Evolutionary conservation across 2,329 filamentous ascomycete species (phyloP).

Genomic region (Stachybotrys echinatus): DNA sequence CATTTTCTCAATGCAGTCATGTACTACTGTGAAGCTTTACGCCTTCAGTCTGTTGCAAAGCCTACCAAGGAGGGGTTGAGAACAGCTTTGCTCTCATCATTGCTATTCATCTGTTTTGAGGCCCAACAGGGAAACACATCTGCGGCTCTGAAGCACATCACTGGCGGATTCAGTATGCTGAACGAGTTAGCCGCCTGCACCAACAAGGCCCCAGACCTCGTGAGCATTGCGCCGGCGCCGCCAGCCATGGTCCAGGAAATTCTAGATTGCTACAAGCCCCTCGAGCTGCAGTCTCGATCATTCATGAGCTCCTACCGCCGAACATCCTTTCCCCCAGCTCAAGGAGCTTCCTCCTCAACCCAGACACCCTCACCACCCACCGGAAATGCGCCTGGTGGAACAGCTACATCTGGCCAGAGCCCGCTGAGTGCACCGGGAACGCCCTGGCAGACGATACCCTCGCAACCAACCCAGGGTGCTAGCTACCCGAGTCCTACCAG

Average conservation of each 20-base stretch:
- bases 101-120: conserved; percentile 37
- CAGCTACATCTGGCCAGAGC: conserved; percentile 8
- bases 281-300: conserved; percentile 32
- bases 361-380: conserved; percentile 5
- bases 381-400: conserved; percentile 4
- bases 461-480: conserved; percentile 5
- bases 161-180: conserved; percentile 33
- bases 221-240: conserved; percentile 30
- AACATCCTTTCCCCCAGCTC: conserved; percentile 22
- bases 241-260: conserved; percentile 31
- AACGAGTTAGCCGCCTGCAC: conserved; percentile 32
- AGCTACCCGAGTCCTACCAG: conserved; percentile 28
- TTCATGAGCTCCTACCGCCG: conserved; percentile 32
- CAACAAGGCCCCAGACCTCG: conserved; percentile 26
- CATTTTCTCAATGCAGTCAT: conserved; percentile 34
- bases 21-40: conserved; percentile 36
- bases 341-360: not conserved
- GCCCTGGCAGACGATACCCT: conserved; percentile 11
- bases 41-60: conserved; percentile 29
- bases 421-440: conserved; percentile 20
- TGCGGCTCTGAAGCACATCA: conserved; percentile 33
- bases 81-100: conserved; percentile 31
- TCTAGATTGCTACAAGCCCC: conserved; percentile 31
- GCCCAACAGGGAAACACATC: conserved; percentile 32
- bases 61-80: conserved; percentile 29